Evolutionary conservation across 345 rosid genomes (phyloP).

Genomic region (Populus pruinosa): DNA sequence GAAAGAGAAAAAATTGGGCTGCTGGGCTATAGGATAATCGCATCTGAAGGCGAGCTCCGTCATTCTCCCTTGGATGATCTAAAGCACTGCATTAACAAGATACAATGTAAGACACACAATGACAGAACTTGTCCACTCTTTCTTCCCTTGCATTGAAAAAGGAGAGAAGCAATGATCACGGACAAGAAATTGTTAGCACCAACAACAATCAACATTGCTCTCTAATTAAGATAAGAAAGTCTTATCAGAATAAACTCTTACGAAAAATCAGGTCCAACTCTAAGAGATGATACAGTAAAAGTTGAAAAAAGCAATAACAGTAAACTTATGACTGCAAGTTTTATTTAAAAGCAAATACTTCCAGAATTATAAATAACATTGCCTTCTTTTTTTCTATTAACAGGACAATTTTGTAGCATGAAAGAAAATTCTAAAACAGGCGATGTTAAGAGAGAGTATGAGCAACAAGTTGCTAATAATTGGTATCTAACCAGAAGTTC

Average conservation of each 20-base stretch:
- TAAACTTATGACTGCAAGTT: not conserved
- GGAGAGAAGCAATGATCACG: not conserved
- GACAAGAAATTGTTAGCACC: not conserved
- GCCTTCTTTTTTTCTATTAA: no score
- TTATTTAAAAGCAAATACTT: no score
- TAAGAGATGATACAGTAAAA: not conserved
- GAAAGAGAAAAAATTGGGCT: slow-evolving; percentile 81
- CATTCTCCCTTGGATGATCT: slow-evolving; percentile 72
- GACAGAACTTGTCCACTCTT: not conserved
- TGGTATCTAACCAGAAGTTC: no score
- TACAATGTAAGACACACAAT: not conserved
- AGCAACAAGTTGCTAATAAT: no score
- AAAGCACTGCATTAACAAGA: slow-evolving; percentile 59
- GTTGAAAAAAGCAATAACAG: not conserved
- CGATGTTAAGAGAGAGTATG: no score
- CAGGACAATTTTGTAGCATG: no score
- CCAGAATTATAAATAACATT: no score
- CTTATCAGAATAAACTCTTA: not conserved
- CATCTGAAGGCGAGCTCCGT: slow-evolving; percentile 89
- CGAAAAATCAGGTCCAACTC: not conserved
- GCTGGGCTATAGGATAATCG: slow-evolving; percentile 89
- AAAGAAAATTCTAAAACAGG: no score
- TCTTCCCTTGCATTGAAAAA: not conserved
- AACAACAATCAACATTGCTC: not conserved
- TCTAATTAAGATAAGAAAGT: not conserved